Evolutionary conservation across 257 asterid genomes (phyloP).

Genomic region (Solanum chilense): DNA sequence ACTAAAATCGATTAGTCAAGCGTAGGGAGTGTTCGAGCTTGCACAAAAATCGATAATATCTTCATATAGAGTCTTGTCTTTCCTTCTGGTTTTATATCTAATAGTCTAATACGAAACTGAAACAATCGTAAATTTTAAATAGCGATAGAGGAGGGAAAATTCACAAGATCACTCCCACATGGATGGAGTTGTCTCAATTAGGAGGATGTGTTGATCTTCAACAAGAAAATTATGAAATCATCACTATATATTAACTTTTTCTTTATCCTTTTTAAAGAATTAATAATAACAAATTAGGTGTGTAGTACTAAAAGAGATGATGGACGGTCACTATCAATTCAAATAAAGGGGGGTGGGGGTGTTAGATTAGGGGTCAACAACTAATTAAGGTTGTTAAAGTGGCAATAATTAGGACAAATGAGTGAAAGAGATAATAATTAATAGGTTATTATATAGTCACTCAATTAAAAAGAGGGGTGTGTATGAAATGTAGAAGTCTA

Average conservation of each 20-base stretch:
- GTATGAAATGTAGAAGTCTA: conserved; percentile 28
- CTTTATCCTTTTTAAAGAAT: not conserved
- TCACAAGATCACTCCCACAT: not conserved
- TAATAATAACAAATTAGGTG: not conserved
- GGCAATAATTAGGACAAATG: conserved; percentile 22
- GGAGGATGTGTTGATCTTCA: not conserved
- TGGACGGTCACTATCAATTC: not conserved
- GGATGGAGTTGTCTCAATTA: not conserved
- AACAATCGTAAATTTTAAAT: not conserved
- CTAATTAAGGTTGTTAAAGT: conserved; percentile 27
- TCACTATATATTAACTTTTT: not conserved
- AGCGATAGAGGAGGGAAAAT: too few relatives aligned
- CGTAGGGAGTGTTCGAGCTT: too few relatives aligned
- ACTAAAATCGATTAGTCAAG: too few relatives aligned
- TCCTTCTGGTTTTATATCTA: too few relatives aligned
- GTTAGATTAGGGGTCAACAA: conserved; percentile 3
- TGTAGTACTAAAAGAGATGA: not conserved
- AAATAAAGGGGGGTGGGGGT: not conserved
- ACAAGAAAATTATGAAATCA: not conserved
- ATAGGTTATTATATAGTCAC: not conserved
- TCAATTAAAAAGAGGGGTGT: not conserved
- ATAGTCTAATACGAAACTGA: not conserved
- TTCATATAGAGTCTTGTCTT: not conserved
- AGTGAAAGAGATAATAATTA: conserved; percentile 6
- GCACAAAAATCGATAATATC: not conserved